These are phyloP conservation scores for Lipomyces kockii DNA, from an alignment of 805 yeast species.

Conservation along the genomic window DNA sequence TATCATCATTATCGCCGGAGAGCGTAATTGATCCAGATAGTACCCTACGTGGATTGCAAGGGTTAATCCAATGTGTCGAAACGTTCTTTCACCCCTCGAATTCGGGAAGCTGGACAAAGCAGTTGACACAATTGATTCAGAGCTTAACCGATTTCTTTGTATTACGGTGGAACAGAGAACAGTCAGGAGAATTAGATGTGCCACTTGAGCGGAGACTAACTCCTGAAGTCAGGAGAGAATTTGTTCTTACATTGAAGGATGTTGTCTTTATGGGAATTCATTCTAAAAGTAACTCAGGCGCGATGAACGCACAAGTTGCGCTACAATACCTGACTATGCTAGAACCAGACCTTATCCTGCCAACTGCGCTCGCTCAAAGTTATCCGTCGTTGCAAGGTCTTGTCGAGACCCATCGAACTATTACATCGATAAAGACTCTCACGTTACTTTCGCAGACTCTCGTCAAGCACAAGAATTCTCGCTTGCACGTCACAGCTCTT, in stretches of 20 bases:
- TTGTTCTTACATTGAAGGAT: conserved; percentile 60
- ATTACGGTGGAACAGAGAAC: conserved; percentile 47
- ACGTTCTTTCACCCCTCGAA: conserved; percentile 93
- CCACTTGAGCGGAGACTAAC: conserved; percentile 44
- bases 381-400: conserved; percentile 56
- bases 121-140: conserved; percentile 68
- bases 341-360: conserved; percentile 53
- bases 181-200: conserved; percentile 41
- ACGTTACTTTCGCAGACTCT: conserved; percentile 69
- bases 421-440: conserved; percentile 70
- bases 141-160: conserved; percentile 53
- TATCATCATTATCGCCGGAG: conserved; percentile 56
- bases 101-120: conserved; percentile 81
- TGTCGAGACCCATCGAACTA: conserved; percentile 72
- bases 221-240: conserved; percentile 47
- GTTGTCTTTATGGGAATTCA: conserved; percentile 73
- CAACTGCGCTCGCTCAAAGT: conserved; percentile 56
- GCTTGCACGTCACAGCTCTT: conserved; percentile 80
- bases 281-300: conserved; percentile 63
- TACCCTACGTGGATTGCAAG: conserved; percentile 33
- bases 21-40: conserved; percentile 47
- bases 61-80: conserved; percentile 68
- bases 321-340: conserved; percentile 69
- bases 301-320: conserved; percentile 62
- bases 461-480: conserved; percentile 62